Evolutionary conservation across 1,284 basidiomycete genomes (phyloP).

Genomic region (Pseudozyma tsukubaensis): DNA sequence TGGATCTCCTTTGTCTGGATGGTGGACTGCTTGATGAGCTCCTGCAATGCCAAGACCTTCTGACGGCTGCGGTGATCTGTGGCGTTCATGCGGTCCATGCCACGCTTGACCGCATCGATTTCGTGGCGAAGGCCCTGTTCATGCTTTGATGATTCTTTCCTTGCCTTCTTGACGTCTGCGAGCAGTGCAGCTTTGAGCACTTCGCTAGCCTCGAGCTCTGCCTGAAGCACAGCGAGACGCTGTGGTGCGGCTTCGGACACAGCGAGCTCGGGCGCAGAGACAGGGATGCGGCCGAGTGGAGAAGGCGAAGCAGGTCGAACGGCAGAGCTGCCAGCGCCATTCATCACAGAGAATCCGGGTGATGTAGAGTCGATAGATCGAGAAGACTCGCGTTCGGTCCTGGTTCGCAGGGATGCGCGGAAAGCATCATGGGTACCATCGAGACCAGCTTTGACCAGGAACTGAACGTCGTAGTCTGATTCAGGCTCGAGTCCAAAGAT

Average conservation of each 20-base stretch:
- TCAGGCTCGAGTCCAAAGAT: constrained; percentile 59
- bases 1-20: constrained; percentile 51
- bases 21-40: constrained; percentile 60
- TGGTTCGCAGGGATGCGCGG: constrained; percentile 31
- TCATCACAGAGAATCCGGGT: not conserved
- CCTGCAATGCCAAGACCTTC: constrained; percentile 60
- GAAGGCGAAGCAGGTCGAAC: constrained; percentile 44
- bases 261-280: constrained; percentile 33
- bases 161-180: constrained; percentile 50
- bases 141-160: constrained; percentile 56
- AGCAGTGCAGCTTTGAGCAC: constrained; percentile 36
- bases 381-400: constrained; percentile 37
- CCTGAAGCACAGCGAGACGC: constrained; percentile 39
- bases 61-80: constrained; percentile 59
- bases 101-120: constrained; percentile 59
- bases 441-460: constrained; percentile 49
- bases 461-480: constrained; percentile 53
- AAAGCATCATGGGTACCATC: constrained; percentile 35
- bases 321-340: constrained; percentile 4
- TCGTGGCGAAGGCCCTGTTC: constrained; percentile 54
- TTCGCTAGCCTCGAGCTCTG: constrained; percentile 45
- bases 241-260: constrained; percentile 20
- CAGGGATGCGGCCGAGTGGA: constrained; percentile 37
- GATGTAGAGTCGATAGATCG: constrained; percentile 25
- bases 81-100: constrained; percentile 53